Percentiles rank a stretch among this genome's conserved stretches.
phyloP scores from a whole-genome alignment of 352 stramenopile genomes.

The Globisporangium spinosum region DNA sequence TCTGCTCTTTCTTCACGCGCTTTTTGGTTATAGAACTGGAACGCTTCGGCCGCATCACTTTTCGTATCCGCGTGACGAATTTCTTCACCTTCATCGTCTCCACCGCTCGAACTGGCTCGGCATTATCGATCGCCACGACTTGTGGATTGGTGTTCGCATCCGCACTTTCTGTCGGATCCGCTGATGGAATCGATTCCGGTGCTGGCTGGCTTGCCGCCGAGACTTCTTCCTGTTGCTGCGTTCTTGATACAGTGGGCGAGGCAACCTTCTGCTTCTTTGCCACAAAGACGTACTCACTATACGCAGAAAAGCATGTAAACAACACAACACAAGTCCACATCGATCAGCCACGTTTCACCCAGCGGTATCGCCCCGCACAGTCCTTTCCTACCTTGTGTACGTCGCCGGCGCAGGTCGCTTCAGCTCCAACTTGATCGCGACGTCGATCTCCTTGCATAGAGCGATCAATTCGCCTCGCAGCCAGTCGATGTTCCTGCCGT shows the following conservation, averaged over 20 bases:
- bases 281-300: slow-evolving; percentile 17
- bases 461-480: slow-evolving; percentile 48
- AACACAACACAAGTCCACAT: background rate
- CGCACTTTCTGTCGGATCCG: background rate
- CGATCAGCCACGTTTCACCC: background rate
- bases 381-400: slow-evolving; percentile 19
- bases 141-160: background rate
- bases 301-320: background rate
- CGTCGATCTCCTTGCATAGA: slow-evolving; percentile 46
- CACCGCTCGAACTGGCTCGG: background rate
- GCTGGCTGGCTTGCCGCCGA: background rate
- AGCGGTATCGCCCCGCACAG: background rate
- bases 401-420: slow-evolving; percentile 17
- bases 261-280: slow-evolving; percentile 15
- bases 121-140: background rate
- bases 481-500: slow-evolving; percentile 42
- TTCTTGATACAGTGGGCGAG: background rate
- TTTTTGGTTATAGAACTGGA: slow-evolving; percentile 7
- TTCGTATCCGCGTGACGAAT: slow-evolving; percentile 42
- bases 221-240: background rate
- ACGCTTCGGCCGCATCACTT: slow-evolving; percentile 25
- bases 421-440: slow-evolving; percentile 41
- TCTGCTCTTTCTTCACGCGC: slow-evolving; percentile 23
- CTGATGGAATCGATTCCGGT: background rate
- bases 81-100: slow-evolving; percentile 11